Conservation (phyloP, 106 monocot species). For the Dactylorhiza incarnata region DNA sequence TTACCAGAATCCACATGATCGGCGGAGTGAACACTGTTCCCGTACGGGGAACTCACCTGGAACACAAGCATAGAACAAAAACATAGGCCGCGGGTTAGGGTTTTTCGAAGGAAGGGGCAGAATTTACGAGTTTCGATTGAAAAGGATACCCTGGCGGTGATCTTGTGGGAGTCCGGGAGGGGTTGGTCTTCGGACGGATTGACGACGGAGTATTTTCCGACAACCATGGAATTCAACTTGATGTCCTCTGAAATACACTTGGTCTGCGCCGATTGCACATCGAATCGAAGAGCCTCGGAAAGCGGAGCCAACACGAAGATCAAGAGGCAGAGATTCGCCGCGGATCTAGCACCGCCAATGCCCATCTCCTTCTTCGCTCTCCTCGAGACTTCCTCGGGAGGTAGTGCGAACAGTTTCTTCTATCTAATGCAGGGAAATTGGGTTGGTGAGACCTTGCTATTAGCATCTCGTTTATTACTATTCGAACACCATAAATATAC, state of each 20-base stretch:
- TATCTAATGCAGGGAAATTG: background rate
- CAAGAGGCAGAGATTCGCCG: conserved; percentile 3
- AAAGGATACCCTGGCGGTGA: conserved; percentile 58
- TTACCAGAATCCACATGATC: conserved; percentile 71
- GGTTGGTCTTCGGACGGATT: conserved; percentile 44
- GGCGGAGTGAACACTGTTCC: conserved; percentile 60
- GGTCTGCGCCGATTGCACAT: conserved; percentile 74
- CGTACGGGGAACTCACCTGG: conserved; percentile 89
- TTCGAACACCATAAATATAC: too few species aligned
- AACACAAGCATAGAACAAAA: background rate
- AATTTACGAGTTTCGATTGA: background rate
- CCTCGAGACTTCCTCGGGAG: background rate
- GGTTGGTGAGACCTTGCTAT: too few species aligned
- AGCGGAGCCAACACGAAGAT: conserved; percentile 1
- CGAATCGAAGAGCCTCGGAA: conserved; percentile 62
- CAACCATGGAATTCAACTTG: conserved; percentile 76
- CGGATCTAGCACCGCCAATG: background rate
- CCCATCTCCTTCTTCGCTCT: background rate
- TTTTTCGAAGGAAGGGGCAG: background rate
- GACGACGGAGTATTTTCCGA: conserved; percentile 83
- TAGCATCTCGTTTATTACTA: too few species aligned
- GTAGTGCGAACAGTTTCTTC: background rate
- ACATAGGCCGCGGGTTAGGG: conserved; percentile 1
- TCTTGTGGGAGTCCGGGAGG: conserved; percentile 67
- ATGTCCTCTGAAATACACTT: conserved; percentile 98